These are phyloP conservation scores for Cryptococcus sp. DNA, from an alignment of 1,284 basidiomycete genomes.

Conservation along the genomic window DNA sequence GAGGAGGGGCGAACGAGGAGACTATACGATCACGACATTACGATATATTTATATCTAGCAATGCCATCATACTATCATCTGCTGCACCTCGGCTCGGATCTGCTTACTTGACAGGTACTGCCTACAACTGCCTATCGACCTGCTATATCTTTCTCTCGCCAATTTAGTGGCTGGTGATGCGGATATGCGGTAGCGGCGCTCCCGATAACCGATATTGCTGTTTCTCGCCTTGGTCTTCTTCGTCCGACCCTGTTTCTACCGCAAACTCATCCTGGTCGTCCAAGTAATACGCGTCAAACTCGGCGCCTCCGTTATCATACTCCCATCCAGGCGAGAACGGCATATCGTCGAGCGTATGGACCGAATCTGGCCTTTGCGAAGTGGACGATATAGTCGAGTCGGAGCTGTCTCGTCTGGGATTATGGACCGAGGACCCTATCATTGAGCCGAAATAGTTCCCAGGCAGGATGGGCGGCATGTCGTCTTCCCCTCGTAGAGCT, in stretches of 20 bases:
- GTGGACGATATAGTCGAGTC: neutral
- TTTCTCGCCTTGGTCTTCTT: neutral
- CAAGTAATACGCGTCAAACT: conserved; percentile 6
- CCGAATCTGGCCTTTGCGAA: neutral
- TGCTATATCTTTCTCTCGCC: no score
- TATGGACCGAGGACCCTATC: neutral
- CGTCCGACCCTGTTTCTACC: neutral
- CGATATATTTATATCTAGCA: no score
- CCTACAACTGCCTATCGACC: no score
- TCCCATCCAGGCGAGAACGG: conserved; percentile 1
- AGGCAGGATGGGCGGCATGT: neutral
- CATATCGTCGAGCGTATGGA: neutral
- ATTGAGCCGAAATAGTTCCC: neutral
- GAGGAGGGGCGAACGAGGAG: no score
- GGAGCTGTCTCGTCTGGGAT: neutral
- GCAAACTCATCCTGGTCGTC: neutral
- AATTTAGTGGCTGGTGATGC: conserved; percentile 10
- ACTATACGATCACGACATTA: no score
- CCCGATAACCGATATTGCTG: neutral
- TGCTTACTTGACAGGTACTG: no score
- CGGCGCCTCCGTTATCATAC: neutral
- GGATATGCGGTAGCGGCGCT: conserved; percentile 7
- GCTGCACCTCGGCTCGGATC: no score
- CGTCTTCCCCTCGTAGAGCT: conserved; percentile 9
- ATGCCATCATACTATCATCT: no score